Percentiles rank a stretch among this genome's conserved stretches.
These are phyloP conservation scores for Rhodotorula sphaerocarpa DNA, from an alignment of 768 basidiomycete species.

Conservation along the genomic window DNA sequence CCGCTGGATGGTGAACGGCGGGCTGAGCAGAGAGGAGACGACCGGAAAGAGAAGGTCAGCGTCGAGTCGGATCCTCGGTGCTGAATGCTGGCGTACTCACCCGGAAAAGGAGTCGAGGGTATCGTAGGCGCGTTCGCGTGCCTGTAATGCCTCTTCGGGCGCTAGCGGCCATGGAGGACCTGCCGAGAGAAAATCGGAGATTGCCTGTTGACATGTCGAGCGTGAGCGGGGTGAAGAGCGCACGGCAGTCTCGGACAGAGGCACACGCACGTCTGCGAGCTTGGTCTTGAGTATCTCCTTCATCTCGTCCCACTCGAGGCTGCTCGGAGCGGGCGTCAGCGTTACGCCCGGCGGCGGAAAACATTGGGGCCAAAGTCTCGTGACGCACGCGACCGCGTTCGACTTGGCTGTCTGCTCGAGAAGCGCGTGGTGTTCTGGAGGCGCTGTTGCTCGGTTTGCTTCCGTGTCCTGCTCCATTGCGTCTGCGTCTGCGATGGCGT, in stretches of 20 bases:
- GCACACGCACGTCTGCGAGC: conserved; percentile 54
- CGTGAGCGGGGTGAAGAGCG: conserved; percentile 47
- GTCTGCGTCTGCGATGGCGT: no score
- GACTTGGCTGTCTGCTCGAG: conserved; percentile 59
- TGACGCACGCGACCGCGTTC: conserved; percentile 56
- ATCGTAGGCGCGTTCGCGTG: conserved; percentile 23
- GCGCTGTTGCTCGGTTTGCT: no score
- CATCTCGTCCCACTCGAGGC: conserved; percentile 62
- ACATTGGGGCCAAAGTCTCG: conserved; percentile 3
- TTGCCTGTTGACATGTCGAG: conserved; percentile 12
- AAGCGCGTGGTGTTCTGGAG: conserved; percentile 46
- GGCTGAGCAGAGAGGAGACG: conserved; percentile 3
- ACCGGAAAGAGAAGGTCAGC: no score
- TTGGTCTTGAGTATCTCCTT: conserved; percentile 66
- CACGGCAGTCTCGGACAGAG: background rate
- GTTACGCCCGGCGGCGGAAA: conserved; percentile 12
- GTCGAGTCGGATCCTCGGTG: no score
- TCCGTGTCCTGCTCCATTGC: no score
- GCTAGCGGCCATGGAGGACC: conserved; percentile 55
- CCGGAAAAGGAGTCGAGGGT: conserved; percentile 29
- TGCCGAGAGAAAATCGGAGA: conserved; percentile 42
- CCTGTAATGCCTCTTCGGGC: conserved; percentile 42
- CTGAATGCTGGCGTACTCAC: no score
- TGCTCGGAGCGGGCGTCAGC: conserved; percentile 38
- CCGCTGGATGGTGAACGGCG: conserved; percentile 81